Evolutionary conservation across 2,329 filamentous ascomycete species (phyloP).

Genomic region (Colletotrichum kahawae): DNA sequence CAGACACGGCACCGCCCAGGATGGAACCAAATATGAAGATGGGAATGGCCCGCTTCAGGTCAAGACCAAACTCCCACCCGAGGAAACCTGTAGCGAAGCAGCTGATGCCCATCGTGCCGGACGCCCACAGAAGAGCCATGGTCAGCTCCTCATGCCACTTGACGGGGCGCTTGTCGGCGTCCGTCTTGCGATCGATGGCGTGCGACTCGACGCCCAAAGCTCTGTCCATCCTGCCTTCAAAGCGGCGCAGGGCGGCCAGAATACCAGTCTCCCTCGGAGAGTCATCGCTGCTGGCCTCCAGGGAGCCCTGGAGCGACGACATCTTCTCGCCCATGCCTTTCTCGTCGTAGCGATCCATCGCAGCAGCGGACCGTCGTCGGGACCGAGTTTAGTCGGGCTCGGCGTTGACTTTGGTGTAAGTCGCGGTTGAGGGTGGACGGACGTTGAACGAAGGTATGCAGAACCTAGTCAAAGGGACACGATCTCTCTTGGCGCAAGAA

Average conservation of each 20-base stretch:
- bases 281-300: background rate
- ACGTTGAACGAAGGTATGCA: background rate
- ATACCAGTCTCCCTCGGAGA: background rate
- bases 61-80: background rate
- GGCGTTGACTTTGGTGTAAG: background rate
- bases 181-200: background rate
- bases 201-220: background rate
- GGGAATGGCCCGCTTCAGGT: background rate
- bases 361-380: background rate
- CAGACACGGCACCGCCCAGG: background rate
- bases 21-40: background rate
- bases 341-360: background rate
- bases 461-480: background rate
- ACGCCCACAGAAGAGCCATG: background rate
- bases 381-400: background rate
- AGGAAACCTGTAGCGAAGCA: background rate
- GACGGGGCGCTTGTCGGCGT: background rate
- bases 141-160: background rate
- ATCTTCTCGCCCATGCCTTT: background rate
- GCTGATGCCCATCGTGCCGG: background rate
- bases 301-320: background rate
- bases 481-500: background rate
- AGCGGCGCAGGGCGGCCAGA: background rate
- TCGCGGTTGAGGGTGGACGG: background rate
- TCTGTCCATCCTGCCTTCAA: background rate